Evolutionary conservation across 1,139 yeast species (phyloP), one percentile per base, ranked within the genome.

Genomic region (Kodamaea derodonti): DNA sequence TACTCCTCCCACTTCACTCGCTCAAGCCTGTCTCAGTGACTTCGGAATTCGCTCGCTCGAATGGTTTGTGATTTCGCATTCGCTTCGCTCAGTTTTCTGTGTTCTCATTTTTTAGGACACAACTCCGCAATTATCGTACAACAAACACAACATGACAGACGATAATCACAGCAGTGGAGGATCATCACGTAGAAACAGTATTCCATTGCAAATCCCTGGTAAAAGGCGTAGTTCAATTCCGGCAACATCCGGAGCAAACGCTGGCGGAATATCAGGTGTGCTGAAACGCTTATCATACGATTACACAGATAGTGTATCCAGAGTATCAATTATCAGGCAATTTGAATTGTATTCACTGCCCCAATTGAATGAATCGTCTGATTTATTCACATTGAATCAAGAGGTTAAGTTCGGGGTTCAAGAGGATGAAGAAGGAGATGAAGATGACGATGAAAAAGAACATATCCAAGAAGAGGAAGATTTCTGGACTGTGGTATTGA

Each of bases 361-460:
- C 3, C 48, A 41, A 22, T 54, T 65, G 58, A 63, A 65, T 39
- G 69, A 68, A 38, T 49, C 55, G 15, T 58, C 66, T 4, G 73
- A 67, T 29, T 48, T 48, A 29, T 49, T 51, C 37, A 35, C 43
- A 4, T 26, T 42, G 25, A 43, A 40, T 23, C 32, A 35, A 5
- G 41, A 38, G 9, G 12, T 29, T 14, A 28, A 29, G 27, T 35
- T 38, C 17, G 17, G 20, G 14, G 32, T 15, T 20, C 11, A 17
- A 6, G 36, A 17, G 6, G 32, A 35, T 20, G 39, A 38, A 10
- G 32, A 23, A 16, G 30, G 32, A 32, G 23, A 20, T 26, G 32
- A 38, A 14, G 29, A 27, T 17, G 32, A 37, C 5, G 35, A 28
- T 18, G 40, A 16, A 9, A 39, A 37, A 7, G 42, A 39, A 5